A percentile compares a stretch with the other conserved stretches of the same genome.
Conservation (phyloP, 2,329 filamentous ascomycete species). For the Beauveria sp. region DNA sequence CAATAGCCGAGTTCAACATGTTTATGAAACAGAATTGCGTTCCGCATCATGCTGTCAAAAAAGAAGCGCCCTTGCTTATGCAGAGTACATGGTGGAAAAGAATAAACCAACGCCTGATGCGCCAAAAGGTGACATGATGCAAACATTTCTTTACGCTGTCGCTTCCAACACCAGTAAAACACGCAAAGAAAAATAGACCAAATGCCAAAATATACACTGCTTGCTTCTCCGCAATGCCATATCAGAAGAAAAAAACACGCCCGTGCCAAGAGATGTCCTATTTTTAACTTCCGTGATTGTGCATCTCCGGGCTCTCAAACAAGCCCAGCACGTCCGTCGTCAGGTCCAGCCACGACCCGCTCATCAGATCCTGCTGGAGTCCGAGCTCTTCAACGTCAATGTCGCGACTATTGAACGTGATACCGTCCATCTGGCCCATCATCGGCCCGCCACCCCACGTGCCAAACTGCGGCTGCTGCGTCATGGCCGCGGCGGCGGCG, state of each 20-base stretch:
- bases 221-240: slow-evolving; percentile 5
- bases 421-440: slow-evolving; percentile 36
- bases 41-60: background rate
- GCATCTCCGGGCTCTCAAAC: slow-evolving; percentile 34
- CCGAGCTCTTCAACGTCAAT: slow-evolving; percentile 65
- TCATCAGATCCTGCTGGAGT: slow-evolving; percentile 56
- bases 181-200: background rate
- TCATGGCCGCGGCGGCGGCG: too few species aligned
- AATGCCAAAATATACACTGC: background rate
- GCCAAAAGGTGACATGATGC: background rate
- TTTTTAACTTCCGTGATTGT: slow-evolving; percentile 13
- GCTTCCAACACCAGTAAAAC: background rate
- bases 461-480: slow-evolving; percentile 16
- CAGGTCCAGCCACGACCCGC: slow-evolving; percentile 59
- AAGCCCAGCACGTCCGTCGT: slow-evolving; percentile 57
- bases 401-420: slow-evolving; percentile 71
- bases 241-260: background rate
- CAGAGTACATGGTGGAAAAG: background rate
- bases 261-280: background rate
- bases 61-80: background rate
- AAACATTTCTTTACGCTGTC: background rate
- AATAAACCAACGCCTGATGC: background rate
- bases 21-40: background rate
- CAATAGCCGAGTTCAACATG: background rate
- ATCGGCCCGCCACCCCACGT: slow-evolving; percentile 22